Conservation (phyloP, 2,329 filamentous ascomycete genomes). For the Xylariales sp. region DNA sequence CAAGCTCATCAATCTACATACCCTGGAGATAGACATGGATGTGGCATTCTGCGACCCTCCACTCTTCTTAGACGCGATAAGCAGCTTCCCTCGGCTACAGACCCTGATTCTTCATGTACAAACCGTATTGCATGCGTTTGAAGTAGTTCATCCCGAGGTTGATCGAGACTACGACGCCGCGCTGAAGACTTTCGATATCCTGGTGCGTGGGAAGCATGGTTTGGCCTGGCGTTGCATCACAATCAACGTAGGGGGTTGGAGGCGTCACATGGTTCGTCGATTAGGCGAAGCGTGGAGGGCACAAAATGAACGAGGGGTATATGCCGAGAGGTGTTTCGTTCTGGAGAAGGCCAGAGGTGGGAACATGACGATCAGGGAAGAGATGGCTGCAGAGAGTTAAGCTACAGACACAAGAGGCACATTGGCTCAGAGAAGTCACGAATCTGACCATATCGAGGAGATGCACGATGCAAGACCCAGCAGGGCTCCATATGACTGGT, state of each 20-base stretch:
- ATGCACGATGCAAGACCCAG: no score
- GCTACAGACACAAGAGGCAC: no score
- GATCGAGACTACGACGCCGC: conserved; percentile 35
- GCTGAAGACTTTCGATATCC: conserved; percentile 26
- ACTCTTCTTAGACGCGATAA: conserved; percentile 33
- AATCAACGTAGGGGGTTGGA: conserved; percentile 46
- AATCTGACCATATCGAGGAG: no score
- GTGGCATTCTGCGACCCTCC: conserved; percentile 27
- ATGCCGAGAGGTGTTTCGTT: conserved; percentile 43
- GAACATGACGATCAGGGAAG: conserved; percentile 19
- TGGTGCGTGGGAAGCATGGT: conserved; percentile 26
- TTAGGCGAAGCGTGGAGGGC: conserved; percentile 35
- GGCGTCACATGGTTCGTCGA: conserved; percentile 38
- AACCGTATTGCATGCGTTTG: conserved; percentile 33
- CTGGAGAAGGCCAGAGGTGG: conserved; percentile 24
- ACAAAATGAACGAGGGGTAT: conserved; percentile 36
- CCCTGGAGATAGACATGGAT: conserved; percentile 45
- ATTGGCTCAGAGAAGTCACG: no score
- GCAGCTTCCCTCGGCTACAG: conserved; percentile 33
- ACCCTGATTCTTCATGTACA: conserved; percentile 40
- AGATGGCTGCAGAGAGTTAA: conserved; percentile 14
- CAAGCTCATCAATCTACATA: conserved; percentile 28
- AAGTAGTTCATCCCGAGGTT: conserved; percentile 18
- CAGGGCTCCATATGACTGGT: no score
- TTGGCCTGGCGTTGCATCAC: conserved; percentile 34